Evolutionary conservation across 2,329 filamentous ascomycete species (phyloP).

Genomic region (Diaporthe citriasiana): DNA sequence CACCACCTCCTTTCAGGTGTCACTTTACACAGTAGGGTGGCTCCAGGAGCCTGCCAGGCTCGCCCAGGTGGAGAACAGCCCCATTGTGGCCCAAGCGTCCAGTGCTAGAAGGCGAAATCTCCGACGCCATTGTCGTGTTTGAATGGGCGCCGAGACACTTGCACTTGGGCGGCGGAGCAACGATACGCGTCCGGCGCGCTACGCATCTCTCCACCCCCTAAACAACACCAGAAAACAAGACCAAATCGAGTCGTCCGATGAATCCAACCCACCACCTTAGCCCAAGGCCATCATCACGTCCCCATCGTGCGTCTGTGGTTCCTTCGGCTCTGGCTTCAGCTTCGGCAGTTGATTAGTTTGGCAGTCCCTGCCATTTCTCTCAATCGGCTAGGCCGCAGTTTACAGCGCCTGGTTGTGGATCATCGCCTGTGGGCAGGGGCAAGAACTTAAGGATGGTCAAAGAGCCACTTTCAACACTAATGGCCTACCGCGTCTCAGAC

Average conservation of each 20-base stretch:
- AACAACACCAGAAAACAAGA: constrained; percentile 20
- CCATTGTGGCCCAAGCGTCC: constrained; percentile 24
- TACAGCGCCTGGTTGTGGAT: constrained; percentile 28
- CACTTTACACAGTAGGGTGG: too few species aligned
- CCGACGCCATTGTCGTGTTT: constrained; percentile 23
- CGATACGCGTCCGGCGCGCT: constrained; percentile 27
- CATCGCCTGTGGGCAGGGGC: neutral
- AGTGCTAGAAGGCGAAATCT: constrained; percentile 19
- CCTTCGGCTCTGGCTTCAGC: constrained; percentile 12
- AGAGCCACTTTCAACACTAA: constrained; percentile 20
- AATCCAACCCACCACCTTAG: constrained; percentile 4
- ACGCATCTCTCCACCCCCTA: constrained; percentile 3
- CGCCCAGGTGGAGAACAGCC: constrained; percentile 2
- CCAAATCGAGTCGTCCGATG: constrained; percentile 18
- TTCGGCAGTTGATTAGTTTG: constrained; percentile 28
- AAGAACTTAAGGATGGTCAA: neutral
- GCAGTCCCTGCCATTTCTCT: constrained; percentile 9
- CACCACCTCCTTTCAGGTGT: constrained; percentile 5
- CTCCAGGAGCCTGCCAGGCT: too few species aligned
- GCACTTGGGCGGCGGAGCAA: constrained; percentile 9
- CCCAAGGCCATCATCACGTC: neutral
- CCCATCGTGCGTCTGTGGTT: constrained; percentile 17
- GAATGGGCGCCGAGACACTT: constrained; percentile 26
- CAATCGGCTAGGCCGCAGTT: constrained; percentile 16
- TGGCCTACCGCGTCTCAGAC: neutral